phyloP scores from a whole-genome alignment of 495 filamentous ascomycete species.

The Podospora conica region DNA sequence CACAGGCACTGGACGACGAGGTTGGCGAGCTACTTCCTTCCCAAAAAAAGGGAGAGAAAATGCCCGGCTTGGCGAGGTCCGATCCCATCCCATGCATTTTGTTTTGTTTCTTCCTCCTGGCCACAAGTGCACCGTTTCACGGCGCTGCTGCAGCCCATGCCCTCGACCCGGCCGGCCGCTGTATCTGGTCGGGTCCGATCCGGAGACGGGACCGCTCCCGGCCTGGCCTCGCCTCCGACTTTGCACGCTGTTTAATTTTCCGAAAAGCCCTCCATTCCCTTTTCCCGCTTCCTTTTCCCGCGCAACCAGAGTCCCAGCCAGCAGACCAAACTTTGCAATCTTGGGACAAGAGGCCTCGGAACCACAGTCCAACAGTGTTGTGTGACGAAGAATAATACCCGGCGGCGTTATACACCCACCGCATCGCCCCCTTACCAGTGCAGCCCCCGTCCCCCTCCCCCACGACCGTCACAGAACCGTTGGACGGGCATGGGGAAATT shows the following conservation, averaged over 20 bases:
- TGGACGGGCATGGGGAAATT: background rate
- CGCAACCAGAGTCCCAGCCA: no score
- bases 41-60: background rate
- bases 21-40: no score
- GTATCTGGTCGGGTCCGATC: background rate
- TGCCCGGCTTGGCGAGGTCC: background rate
- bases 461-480: background rate
- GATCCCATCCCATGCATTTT: background rate
- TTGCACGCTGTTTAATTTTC: background rate
- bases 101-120: background rate
- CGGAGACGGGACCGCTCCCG: background rate
- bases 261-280: background rate
- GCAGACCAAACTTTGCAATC: background rate
- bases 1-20: no score
- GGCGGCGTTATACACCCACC: background rate
- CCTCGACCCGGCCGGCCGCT: background rate
- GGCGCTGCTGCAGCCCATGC: background rate
- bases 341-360: background rate
- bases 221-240: background rate
- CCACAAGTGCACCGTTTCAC: background rate
- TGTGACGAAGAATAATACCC: background rate
- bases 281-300: background rate
- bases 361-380: background rate
- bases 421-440: background rate
- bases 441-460: no score